Conservation (phyloP, 345 rosid genomes). For the Ceriops decandra region DNA sequence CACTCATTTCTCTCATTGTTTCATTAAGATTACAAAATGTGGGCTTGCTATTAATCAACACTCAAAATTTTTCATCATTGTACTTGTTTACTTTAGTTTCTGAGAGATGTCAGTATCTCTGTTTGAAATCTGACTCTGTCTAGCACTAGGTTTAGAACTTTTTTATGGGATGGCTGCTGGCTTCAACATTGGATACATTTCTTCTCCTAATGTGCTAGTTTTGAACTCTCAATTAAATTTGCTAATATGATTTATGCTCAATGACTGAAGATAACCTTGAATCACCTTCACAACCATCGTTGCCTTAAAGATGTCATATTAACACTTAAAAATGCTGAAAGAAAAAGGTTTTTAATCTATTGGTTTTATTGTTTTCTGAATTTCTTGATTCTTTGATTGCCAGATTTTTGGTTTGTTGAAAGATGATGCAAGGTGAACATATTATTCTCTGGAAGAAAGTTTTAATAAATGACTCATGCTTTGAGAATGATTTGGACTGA, state of each 20-base stretch:
- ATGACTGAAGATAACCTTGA: neutral
- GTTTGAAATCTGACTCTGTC: neutral
- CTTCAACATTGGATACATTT: slow-evolving; percentile 2
- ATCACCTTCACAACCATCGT: neutral
- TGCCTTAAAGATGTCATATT: neutral
- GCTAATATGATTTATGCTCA: neutral
- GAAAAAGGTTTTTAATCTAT: neutral
- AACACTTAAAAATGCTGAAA: neutral
- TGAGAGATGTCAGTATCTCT: slow-evolving; percentile 4
- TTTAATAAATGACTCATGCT: no score
- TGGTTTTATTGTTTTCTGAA: neutral
- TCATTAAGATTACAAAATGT: neutral
- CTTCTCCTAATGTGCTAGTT: neutral
- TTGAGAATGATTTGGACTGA: no score
- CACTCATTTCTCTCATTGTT: neutral
- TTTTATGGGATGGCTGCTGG: neutral
- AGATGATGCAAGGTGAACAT: neutral
- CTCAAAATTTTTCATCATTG: neutral
- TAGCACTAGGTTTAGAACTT: neutral
- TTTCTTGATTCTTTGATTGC: neutral
- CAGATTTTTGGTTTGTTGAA: neutral
- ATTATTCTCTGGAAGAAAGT: neutral
- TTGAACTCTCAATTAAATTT: neutral
- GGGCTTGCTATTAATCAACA: neutral
- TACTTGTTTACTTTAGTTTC: neutral